These are phyloP conservation scores for Extremus antarcticus DNA, from an alignment of 495 filamentous ascomycete genomes.

Conservation along the genomic window DNA sequence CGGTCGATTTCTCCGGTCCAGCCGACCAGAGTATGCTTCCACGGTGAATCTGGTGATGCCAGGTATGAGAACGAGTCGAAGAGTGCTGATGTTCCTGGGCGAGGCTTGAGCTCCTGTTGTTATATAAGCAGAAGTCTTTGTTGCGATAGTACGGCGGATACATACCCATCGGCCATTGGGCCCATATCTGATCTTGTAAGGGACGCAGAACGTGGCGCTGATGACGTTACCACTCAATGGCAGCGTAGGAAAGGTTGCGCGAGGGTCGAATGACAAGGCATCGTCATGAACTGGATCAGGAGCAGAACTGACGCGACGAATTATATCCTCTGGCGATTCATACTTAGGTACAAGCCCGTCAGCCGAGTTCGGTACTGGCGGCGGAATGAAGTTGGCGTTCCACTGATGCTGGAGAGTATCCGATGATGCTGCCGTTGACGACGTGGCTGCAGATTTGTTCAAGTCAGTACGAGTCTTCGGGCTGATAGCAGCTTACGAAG, in stretches of 20 bases:
- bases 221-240: constrained; percentile 73
- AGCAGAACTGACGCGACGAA: constrained; percentile 52
- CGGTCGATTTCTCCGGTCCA: constrained; percentile 85
- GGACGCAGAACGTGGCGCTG: constrained; percentile 76
- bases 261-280: constrained; percentile 46
- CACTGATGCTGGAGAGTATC: not conserved
- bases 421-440: not conserved
- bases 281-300: constrained; percentile 33
- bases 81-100: constrained; percentile 75
- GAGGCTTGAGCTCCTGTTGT: constrained; percentile 55
- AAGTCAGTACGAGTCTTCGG: too few species aligned
- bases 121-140: not conserved
- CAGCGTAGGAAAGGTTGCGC: constrained; percentile 53
- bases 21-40: constrained; percentile 79
- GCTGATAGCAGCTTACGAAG: too few species aligned
- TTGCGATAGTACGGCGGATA: constrained; percentile 1
- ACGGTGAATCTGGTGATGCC: constrained; percentile 59
- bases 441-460: too few species aligned
- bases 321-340: constrained; percentile 47
- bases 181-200: constrained; percentile 58
- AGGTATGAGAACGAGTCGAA: constrained; percentile 82
- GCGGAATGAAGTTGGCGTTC: constrained; percentile 8
- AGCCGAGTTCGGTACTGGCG: constrained; percentile 29
- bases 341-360: constrained; percentile 41
- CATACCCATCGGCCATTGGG: constrained; percentile 66